Evolutionary conservation across 2,329 filamentous ascomycete genomes (phyloP), one percentile per base, ranked within the genome.

Genomic region (Xylariales sp.): DNA sequence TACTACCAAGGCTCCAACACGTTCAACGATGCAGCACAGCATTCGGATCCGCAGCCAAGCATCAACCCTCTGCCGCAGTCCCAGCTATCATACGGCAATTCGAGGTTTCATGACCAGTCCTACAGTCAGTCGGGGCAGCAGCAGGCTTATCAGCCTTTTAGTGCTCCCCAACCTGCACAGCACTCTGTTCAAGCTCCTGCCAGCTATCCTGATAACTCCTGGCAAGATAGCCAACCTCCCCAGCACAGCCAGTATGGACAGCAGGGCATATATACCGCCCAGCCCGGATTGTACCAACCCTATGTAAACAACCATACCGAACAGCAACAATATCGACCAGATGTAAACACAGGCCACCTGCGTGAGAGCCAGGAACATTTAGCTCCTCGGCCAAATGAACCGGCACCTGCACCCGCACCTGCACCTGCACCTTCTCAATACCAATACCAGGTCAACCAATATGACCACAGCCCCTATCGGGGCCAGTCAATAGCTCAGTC

Each of bases 91-190:
- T 37, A 37, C 16, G 23, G 16, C 8, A 29, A 28, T 29, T 7
- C 24, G 12, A 19, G 20, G 23, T 37, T 17, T 29, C 33, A 37
- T 19, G 33, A 37, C n/a, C 24, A 23, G 34, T 18, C 43, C 15
- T 33, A 17, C 34, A 14, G 17, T 29, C 45, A 43, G 15, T 37
- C 27, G 13, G 33, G 25, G 31, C 40, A 43, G 8, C 35, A 43
- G n/a, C 40, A 40, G 4, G n/a, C 14, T 4, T 29, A 34, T n/a
- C 36, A 30, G 16, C 36, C 21, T 6, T 29, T 32, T 16, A 30
- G 19, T 12, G 29, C 29, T n/a, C 30, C 37, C 6, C 30, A 31
- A 8, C 20, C 32, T 27, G 27, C 10, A n/a, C 33, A 37, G 8
- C 23, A 18, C 15, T 19, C 28, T 19, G 10, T n/a, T 18, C 16